A percentile compares a stretch with the other conserved stretches of the same genome.
These are phyloP conservation scores for Sugiyamaella xylanicola DNA, from an alignment of 1,139 yeast species.

Conservation along the genomic window DNA sequence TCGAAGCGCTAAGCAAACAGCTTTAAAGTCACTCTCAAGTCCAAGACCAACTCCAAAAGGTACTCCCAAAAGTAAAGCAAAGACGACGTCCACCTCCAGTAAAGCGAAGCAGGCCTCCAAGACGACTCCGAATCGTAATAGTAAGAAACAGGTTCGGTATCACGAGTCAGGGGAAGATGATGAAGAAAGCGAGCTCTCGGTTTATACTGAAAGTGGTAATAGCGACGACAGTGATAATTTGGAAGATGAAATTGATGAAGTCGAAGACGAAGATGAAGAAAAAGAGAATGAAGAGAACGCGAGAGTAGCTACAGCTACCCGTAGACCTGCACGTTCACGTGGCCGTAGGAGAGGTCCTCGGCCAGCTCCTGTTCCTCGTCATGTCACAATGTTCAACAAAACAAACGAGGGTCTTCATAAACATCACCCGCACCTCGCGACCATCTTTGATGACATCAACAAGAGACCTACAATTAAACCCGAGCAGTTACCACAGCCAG, in stretches of 20 bases:
- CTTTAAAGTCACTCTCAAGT: not conserved
- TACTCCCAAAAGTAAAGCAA: not conserved
- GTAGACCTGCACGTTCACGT: conserved; percentile 16
- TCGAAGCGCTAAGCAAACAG: conserved; percentile 3
- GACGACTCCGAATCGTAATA: not conserved
- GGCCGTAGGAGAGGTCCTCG: conserved; percentile 12
- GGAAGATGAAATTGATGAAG: conserved; percentile 9
- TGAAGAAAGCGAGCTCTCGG: not conserved
- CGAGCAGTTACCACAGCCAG: conserved; percentile 73
- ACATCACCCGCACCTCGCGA: conserved; percentile 74
- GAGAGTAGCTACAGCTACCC: not conserved
- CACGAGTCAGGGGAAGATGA: not conserved
- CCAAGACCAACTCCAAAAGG: not conserved
- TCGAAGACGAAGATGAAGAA: conserved; percentile 8
- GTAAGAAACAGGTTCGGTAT: not conserved
- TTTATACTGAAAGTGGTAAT: not conserved
- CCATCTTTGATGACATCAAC: conserved; percentile 68
- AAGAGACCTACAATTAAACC: conserved; percentile 53
- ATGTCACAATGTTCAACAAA: conserved; percentile 14
- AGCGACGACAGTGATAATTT: not conserved
- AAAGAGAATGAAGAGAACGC: conserved; percentile 1
- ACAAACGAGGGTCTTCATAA: conserved; percentile 63
- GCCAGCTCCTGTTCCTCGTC: conserved; percentile 20
- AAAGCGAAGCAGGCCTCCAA: not conserved
- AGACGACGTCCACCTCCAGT: not conserved